phyloP scores from a whole-genome alignment of 1,139 yeast species.

The Candida sojae region DNA sequence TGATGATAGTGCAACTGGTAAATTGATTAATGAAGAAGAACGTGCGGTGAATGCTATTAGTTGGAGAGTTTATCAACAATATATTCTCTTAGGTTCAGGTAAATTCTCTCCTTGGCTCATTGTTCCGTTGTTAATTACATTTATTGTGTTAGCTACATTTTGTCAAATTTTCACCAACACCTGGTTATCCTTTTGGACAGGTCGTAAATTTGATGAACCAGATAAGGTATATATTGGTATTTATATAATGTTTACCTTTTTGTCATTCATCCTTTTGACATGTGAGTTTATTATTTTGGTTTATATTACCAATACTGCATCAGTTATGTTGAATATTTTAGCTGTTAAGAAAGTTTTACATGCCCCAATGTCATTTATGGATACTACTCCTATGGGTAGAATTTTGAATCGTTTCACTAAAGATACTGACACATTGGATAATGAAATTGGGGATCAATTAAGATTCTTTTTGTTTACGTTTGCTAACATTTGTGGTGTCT shows the following conservation, averaged over 20 bases:
- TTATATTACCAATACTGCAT: constrained; percentile 50
- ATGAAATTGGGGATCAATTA: constrained; percentile 66
- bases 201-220: constrained; percentile 47
- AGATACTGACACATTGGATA: constrained; percentile 84
- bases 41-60: constrained; percentile 43
- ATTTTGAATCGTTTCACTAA: constrained; percentile 68
- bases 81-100: constrained; percentile 62
- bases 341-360: constrained; percentile 68
- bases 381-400: constrained; percentile 65
- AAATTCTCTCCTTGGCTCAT: constrained; percentile 25
- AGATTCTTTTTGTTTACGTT: constrained; percentile 49
- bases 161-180: constrained; percentile 67
- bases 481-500: constrained; percentile 61
- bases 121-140: constrained; percentile 24
- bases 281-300: constrained; percentile 51
- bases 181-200: constrained; percentile 88
- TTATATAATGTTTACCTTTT: constrained; percentile 59
- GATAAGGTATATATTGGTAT: constrained; percentile 71
- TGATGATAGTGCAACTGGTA: constrained; percentile 32
- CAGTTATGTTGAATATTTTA: constrained; percentile 39
- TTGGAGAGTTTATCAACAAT: constrained; percentile 36
- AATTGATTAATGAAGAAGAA: constrained; percentile 31
- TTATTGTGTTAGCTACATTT: constrained; percentile 52
- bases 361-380: constrained; percentile 60
- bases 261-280: constrained; percentile 35